phyloP scores from a whole-genome alignment of 2,329 filamentous ascomycete genomes.

The Phyllosticta citriasiana region DNA sequence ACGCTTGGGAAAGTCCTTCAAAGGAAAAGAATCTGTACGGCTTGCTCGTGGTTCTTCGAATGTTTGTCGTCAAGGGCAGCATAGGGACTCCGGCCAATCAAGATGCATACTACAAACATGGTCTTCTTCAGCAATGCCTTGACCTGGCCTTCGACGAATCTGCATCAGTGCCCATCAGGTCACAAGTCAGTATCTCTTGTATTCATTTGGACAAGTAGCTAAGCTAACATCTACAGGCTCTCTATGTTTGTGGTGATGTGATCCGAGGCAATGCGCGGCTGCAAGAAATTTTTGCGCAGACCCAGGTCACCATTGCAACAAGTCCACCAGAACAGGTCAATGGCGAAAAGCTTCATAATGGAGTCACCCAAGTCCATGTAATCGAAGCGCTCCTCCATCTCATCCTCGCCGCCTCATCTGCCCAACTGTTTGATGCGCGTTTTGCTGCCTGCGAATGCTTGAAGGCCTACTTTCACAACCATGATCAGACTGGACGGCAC shows the following conservation, averaged over 20 bases:
- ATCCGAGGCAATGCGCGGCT: conserved; percentile 70
- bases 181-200: conserved; percentile 50
- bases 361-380: conserved; percentile 63
- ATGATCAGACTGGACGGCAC: conserved; percentile 71
- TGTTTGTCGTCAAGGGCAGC: conserved; percentile 78
- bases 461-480: conserved; percentile 81
- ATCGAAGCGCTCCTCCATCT: conserved; percentile 88
- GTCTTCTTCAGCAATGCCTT: conserved; percentile 67
- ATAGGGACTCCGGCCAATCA: conserved; percentile 76
- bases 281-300: conserved; percentile 49
- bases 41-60: conserved; percentile 70
- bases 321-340: conserved; percentile 56
- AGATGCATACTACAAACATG: conserved; percentile 72
- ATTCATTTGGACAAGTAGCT: neutral
- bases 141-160: conserved; percentile 69
- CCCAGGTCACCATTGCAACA: conserved; percentile 52
- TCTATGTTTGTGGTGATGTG: conserved; percentile 77
- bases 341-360: conserved; percentile 38
- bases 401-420: conserved; percentile 56
- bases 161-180: conserved; percentile 67
- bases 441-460: conserved; percentile 82
- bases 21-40: conserved; percentile 88
- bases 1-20: conserved; percentile 66
- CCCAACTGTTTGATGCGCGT: conserved; percentile 66
- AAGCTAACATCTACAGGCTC: conserved; percentile 43